Evolutionary conservation across 495 filamentous ascomycete species (phyloP), one percentile per base, ranked within the genome.

Genomic region (Staphylotrichum tortipilum): DNA sequence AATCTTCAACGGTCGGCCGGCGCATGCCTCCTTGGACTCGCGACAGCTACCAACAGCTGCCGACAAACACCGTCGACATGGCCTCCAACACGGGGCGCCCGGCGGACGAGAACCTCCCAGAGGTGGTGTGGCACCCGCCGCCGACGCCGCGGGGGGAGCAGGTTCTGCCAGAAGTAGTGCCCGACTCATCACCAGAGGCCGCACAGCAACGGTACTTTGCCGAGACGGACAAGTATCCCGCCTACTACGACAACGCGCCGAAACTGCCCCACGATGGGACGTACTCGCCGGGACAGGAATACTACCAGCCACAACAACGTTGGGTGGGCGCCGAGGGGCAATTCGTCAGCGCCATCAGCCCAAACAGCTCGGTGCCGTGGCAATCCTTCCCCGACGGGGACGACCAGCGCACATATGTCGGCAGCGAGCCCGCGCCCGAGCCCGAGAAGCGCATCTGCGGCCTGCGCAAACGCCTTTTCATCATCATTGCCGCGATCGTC

Each of bases 101-200:
- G 21, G 19, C 53, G 15, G 58, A 59, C 37, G 58, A 61, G 12
- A 34, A 59, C 54, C 54, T 58, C 34, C 61, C 61, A 12, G 61
- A 63, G 61, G 61, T 60, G 12, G 50, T 52, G 7, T 19, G 21
- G 9, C 22, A 49, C 10, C 45, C 22, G 26, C 47, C 23, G 1
- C 23, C 28, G 11, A 31, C 50, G 8, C 38, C 38, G 14, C 22
- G 15, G 3, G 11, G 9, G 7, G 21, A 41, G 0, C 21, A 5
- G 4, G 38, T 10, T 4, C 38, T 54, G 1, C 56, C 60, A 9
- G 48, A 56, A 34, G 54, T 57, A 22, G 53, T 58, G 3, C 40
- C 40, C 19, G 54, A 63, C 29, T 43, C 51, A 1, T 50, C 59
- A 12, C 62, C 56, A 6, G 45, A 62, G 21, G 34, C 33, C 7